Evolutionary conservation across 1,284 basidiomycete species (phyloP).

Genomic region (Mycosarcoma mackinlayi): DNA sequence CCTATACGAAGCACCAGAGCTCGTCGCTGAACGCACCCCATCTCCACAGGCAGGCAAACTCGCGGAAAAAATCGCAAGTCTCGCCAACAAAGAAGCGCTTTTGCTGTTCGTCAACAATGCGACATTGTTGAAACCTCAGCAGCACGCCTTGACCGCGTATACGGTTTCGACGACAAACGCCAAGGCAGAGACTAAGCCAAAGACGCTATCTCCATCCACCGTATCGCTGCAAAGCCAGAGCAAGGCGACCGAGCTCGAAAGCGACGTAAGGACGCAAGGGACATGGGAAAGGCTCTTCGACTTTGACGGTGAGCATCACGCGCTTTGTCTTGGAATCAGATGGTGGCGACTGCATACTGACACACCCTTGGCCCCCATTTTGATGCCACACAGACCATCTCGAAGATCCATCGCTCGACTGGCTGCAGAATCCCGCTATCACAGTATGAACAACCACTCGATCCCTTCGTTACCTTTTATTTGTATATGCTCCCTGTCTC

Average conservation of each 20-base stretch:
- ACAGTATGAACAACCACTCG: constrained; percentile 6
- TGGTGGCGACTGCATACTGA: not conserved
- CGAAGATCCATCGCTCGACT: constrained; percentile 40
- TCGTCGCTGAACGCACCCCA: constrained; percentile 19
- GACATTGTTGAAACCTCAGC: constrained; percentile 11
- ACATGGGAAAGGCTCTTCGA: constrained; percentile 37
- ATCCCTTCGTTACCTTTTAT: not conserved
- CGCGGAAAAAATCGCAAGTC: constrained; percentile 31
- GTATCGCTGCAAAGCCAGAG: constrained; percentile 13
- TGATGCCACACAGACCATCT: constrained; percentile 34
- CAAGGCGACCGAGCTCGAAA: constrained; percentile 19
- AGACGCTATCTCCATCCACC: constrained; percentile 10
- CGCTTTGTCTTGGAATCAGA: not conserved
- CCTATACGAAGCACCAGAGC: constrained; percentile 45
- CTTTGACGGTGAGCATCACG: constrained; percentile 38
- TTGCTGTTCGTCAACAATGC: constrained; percentile 43
- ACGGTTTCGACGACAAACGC: constrained; percentile 5
- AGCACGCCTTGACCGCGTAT: constrained; percentile 20
- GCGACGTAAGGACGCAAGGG: constrained; percentile 14
- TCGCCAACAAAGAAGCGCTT: constrained; percentile 17
- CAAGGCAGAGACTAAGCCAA: constrained; percentile 23
- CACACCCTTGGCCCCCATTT: not conserved
- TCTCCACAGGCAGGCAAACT: constrained; percentile 34
- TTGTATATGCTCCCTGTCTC: constrained; percentile 1
- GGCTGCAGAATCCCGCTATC: constrained; percentile 40